Percentiles rank a stretch among this genome's conserved stretches.
phyloP scores from a whole-genome alignment of 2,329 filamentous ascomycete genomes.

The Coniella lustricola region DNA sequence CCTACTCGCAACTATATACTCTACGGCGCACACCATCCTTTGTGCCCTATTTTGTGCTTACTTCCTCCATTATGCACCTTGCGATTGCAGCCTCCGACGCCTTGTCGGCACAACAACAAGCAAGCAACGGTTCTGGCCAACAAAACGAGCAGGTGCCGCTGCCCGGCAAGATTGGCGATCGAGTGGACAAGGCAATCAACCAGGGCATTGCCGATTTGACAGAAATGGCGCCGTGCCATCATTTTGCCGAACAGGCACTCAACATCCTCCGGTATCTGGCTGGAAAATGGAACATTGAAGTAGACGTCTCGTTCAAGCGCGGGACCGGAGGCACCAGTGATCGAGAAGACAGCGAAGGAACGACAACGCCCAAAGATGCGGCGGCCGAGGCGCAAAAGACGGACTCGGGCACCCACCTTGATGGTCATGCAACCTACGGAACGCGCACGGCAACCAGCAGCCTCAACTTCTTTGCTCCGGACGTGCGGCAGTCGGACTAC shows the following conservation, averaged over 20 bases:
- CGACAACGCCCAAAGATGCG: neutral
- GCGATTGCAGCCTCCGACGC: slow-evolving; percentile 38
- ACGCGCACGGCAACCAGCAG: slow-evolving; percentile 43
- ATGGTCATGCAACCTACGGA: slow-evolving; percentile 32
- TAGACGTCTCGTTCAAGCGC: slow-evolving; percentile 31
- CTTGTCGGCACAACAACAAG: neutral
- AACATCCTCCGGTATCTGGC: slow-evolving; percentile 53
- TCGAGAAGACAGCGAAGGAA: slow-evolving; percentile 1
- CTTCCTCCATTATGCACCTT: slow-evolving; percentile 54
- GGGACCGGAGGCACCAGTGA: slow-evolving; percentile 6
- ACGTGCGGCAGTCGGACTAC: slow-evolving; percentile 41
- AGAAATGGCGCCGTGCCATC: slow-evolving; percentile 55
- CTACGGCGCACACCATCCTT: slow-evolving; percentile 53
- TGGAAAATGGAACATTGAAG: slow-evolving; percentile 51
- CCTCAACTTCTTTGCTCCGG: slow-evolving; percentile 51
- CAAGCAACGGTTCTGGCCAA: slow-evolving; percentile 2
- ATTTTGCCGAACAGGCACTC: slow-evolving; percentile 53
- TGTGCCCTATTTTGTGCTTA: slow-evolving; percentile 56
- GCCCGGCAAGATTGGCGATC: slow-evolving; percentile 2
- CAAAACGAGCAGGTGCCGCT: neutral
- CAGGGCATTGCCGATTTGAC: slow-evolving; percentile 51
- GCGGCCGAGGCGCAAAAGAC: no score
- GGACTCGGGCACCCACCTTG: slow-evolving; percentile 20
- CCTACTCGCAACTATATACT: slow-evolving; percentile 53
- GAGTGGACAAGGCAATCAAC: slow-evolving; percentile 38